phyloP scores from a whole-genome alignment of 2,329 filamentous ascomycete genomes.

The Bipolaris bicolor region DNA sequence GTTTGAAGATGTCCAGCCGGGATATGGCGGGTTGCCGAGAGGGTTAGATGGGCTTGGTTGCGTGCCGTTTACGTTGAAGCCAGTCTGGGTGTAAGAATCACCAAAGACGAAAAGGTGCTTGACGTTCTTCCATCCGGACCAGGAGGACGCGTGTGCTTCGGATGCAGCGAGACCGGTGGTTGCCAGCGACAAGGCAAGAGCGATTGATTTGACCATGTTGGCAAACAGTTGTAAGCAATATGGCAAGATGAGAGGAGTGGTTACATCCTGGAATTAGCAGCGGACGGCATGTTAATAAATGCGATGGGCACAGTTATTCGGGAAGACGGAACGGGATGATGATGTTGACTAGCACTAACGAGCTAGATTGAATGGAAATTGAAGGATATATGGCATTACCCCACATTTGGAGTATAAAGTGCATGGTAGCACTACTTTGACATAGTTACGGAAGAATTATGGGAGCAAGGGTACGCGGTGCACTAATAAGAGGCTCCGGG shows the following conservation, averaged over 20 bases:
- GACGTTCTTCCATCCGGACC: slow-evolving; percentile 43
- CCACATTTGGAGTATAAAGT: slow-evolving; percentile 25
- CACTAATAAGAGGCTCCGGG: slow-evolving; percentile 7
- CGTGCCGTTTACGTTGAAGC: slow-evolving; percentile 60
- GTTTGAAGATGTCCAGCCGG: slow-evolving; percentile 49
- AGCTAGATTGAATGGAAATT: slow-evolving; percentile 37
- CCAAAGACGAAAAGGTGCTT: slow-evolving; percentile 53
- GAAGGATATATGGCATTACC: slow-evolving; percentile 23
- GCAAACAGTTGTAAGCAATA: neutral
- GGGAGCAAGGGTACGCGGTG: slow-evolving; percentile 8
- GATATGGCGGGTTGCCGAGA: slow-evolving; percentile 66
- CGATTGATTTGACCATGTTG: slow-evolving; percentile 32
- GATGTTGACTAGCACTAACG: slow-evolving; percentile 24
- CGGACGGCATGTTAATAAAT: slow-evolving; percentile 19
- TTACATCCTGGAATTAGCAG: neutral
- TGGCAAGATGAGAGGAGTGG: slow-evolving; percentile 1
- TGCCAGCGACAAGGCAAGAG: slow-evolving; percentile 31
- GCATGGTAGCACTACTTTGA: slow-evolving; percentile 9
- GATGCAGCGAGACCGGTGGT: slow-evolving; percentile 30
- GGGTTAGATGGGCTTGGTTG: slow-evolving; percentile 62
- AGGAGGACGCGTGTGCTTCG: slow-evolving; percentile 22
- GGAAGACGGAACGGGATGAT: slow-evolving; percentile 15
- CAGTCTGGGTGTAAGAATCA: slow-evolving; percentile 66
- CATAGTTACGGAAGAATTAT: slow-evolving; percentile 28
- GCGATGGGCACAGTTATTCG: slow-evolving; percentile 9